Evolutionary conservation across 2,329 filamentous ascomycete genomes (phyloP), one percentile per base, ranked within the genome.

Genomic region (Fusarium circinatum): DNA sequence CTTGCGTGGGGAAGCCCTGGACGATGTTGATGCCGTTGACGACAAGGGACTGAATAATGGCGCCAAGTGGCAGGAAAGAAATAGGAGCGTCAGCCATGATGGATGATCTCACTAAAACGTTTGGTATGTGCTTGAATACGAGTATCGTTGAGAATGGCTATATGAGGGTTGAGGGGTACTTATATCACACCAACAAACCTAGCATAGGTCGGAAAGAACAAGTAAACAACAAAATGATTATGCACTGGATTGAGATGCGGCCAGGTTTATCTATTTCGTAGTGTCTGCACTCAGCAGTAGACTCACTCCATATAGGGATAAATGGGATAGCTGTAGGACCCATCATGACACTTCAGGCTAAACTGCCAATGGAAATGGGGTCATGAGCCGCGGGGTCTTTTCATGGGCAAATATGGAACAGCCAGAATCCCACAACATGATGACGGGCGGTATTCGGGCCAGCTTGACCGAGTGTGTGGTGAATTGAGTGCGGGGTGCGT

Each of bases 1-100:
- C 90, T 60, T 93, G 89, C 20, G 88, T 91, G 24, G 93, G 89
- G 84, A 98, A 98, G 60, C 92, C 91, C 76, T 96, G 93, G 28
- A 98, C 95, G 75, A 99, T 96, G 85, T 98, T 96, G 80, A 89
- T 85, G 73, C 90, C 92, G 68, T 88, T 92, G 76, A 98, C 89
- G 54, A 87, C 88, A 85, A 98, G 92, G 79, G 93, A 89, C 81
- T 98, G 91, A 80, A 96, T 92, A 80, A 94, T 93, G 78, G 92
- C 93, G 71, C 93, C 93, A 57, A 94, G 87, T 30, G 93, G 91
- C 70, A 96, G 86, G 83, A 96, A 94, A 48, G 87, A 86, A 78
- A 92, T 88, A 48, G 87, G 80, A 42, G 86, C 83, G 80, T 87
- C 80, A 45, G 84, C 74, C 84, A 87, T 87, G 67, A 45, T 69